Base-by-base conservation (phyloP, 139 green algal genomes). In the Chlamydomonas sp. region DNA sequence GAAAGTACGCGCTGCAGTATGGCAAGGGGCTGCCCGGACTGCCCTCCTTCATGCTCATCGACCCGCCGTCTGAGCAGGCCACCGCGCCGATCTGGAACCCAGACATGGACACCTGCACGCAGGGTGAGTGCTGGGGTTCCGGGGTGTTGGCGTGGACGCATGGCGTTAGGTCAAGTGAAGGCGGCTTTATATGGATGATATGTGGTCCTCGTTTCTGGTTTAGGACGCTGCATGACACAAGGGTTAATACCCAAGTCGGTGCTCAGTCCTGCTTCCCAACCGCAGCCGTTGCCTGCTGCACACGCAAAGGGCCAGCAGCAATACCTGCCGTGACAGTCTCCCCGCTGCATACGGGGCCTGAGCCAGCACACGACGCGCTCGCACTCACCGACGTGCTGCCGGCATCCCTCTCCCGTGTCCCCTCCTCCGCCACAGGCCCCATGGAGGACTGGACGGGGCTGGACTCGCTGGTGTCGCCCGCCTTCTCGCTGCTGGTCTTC, bases 371-470 rank as follows among this genome's bases (percentile, higher is more conserved):
- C 31, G 31, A 49, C 31, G 31, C 31, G 31, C 31, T 49, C 31
- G 31, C 31, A 49, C 31, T 49, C 31, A 49, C 31, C 31, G 31
- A 49, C 31, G 31, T 7, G 12, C 69, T 75, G 12, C 4, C 69
- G 15, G 4, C 12, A 7, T 18, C 16, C 6, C 18, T 75, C 15
- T 75, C 18, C 75, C 57, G 31, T 49, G 31, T 49, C 7, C 75
- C 75, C 20, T 78, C 2, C 75, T 58, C 7, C 57, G 4, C 75
- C 58, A 18, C 85, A 85, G 78, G 4, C 8, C 79, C 58, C n/a
- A 85, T 91, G 72, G 17, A 64, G 2, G 90, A 93, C 84, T 91
- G 72, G 74, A 93, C 90, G 2, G 90, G 90, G 17, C 79, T 93
- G 72, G 90, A 93, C 83, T 91, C 87, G 5, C 60, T 93, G n/a